Evolutionary conservation across 352 stramenopile genomes (phyloP).

Genomic region (Globisporangium rhizosaccharum): DNA sequence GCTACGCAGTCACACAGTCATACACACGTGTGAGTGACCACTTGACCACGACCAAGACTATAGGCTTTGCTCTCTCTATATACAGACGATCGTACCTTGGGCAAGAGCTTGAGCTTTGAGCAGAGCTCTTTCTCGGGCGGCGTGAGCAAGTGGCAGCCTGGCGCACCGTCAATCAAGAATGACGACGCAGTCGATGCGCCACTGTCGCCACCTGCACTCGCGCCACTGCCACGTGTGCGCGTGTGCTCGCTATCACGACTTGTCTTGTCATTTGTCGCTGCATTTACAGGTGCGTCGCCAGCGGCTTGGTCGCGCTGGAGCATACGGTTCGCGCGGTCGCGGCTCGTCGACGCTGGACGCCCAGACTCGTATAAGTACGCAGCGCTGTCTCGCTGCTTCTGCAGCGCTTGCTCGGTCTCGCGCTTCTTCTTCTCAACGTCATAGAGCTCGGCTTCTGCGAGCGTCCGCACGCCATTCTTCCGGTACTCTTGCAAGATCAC

Average conservation of each 20-base stretch:
- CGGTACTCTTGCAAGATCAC: conserved; percentile 95
- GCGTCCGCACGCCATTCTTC: conserved; percentile 90
- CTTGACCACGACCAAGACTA: background rate
- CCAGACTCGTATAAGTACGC: conserved; percentile 84
- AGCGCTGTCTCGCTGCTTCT: conserved; percentile 82
- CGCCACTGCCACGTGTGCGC: conserved; percentile 13
- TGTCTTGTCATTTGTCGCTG: conserved; percentile 5
- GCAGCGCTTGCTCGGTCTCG: conserved; percentile 86
- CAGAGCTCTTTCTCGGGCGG: conserved; percentile 90
- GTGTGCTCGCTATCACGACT: conserved; percentile 15
- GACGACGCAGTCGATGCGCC: conserved; percentile 22
- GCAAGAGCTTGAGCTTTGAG: conserved; percentile 86
- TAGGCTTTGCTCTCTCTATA: background rate
- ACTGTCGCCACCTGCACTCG: conserved; percentile 2
- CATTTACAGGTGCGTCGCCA: conserved; percentile 14
- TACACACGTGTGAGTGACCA: background rate
- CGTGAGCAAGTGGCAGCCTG: conserved; percentile 85
- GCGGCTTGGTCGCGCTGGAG: conserved; percentile 48
- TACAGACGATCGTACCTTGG: conserved; percentile 44
- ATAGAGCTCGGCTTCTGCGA: conserved; percentile 93
- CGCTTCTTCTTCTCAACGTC: conserved; percentile 93
- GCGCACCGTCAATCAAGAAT: conserved; percentile 78
- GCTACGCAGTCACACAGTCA: conserved; percentile 24
- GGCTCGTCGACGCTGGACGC: conserved; percentile 38
- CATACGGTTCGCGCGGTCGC: conserved; percentile 69